Conservation (phyloP, 2,329 filamentous ascomycete species). For the Onygena corvina region DNA sequence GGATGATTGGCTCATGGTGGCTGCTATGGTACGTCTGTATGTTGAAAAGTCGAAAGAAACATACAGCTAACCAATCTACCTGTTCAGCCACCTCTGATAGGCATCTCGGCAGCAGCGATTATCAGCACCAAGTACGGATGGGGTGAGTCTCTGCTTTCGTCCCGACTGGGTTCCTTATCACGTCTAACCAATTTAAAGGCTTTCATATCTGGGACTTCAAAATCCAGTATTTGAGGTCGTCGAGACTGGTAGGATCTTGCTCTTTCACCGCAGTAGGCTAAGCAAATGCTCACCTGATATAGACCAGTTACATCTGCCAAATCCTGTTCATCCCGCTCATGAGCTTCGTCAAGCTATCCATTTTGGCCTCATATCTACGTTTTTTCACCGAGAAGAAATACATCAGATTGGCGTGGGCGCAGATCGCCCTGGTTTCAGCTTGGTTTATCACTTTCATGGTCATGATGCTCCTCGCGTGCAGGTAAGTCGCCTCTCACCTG, state of each 20-base stretch:
- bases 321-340: conserved; percentile 13
- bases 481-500: conserved; percentile 8
- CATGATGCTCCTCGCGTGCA: conserved; percentile 13
- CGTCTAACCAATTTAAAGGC: conserved; percentile 8
- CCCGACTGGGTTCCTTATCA: neutral
- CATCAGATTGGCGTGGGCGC: conserved; percentile 11
- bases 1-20: conserved; percentile 18
- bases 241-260: conserved; percentile 12
- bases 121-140: conserved; percentile 16
- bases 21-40: conserved; percentile 14
- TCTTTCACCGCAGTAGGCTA: neutral
- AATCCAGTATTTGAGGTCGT: conserved; percentile 8
- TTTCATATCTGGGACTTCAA: conserved; percentile 17
- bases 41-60: neutral
- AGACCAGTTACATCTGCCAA: conserved; percentile 16
- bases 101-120: conserved; percentile 11
- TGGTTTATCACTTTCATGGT: conserved; percentile 16
- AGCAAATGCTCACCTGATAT: neutral
- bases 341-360: conserved; percentile 15
- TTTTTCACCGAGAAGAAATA: conserved; percentile 9
- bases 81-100: conserved; percentile 13
- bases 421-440: conserved; percentile 10
- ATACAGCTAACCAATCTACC: neutral
- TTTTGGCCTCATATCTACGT: conserved; percentile 15
- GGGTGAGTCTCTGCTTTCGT: conserved; percentile 11